Evolutionary conservation across 2,329 filamentous ascomycete species (phyloP), one percentile per base, ranked within the genome.

Genomic region (Epichloe aotearoae): DNA sequence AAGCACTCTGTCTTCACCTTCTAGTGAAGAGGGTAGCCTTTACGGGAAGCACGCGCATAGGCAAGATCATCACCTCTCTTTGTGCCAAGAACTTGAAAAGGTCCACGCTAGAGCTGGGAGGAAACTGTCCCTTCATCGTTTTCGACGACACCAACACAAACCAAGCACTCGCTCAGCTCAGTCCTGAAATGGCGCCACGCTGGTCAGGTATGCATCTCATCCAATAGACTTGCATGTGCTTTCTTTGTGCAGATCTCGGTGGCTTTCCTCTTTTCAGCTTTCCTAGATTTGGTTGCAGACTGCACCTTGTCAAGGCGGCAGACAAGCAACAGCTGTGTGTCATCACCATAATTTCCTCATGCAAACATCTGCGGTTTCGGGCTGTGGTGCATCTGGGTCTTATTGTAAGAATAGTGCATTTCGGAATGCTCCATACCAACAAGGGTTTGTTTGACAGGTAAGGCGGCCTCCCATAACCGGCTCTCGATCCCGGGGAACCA

Each of bases 21-120:
- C 52, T 66, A 0, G 67, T 75, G 0, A 71, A 69, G 47, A 89
- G 89, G 63, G 73, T 91, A 50, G 85, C 83, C 51, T 93, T 91
- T 58, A 91, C 86, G 0, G 87, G 87, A 17, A 82, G 79, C 58
- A 87, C 86, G 0, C 67, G 71, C 0, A 79, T 89, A 0, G 87
- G 87, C 4, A 77, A 79, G 39, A 81, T 82, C 53, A 73, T 88
- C 45, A 78, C 81, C 1, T 64, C 71, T 2, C 72, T 73, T 1
- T 80, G 80, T 5, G 82, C 80, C 4, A 74, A 76, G 56, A 71
- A 80, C 51, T 68, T 86, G 36, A 88, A 88, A 66, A 83, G 82
- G 0, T 72, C 79, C 3, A 68, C 85, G 0, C 73, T 88, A 59
- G 84, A 88, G 60, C 70, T 88, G 0, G 84, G 84, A 0, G 84